These are phyloP conservation scores for Microdochium nivale DNA, from an alignment of 2,329 filamentous ascomycete species.

Conservation along the genomic window DNA sequence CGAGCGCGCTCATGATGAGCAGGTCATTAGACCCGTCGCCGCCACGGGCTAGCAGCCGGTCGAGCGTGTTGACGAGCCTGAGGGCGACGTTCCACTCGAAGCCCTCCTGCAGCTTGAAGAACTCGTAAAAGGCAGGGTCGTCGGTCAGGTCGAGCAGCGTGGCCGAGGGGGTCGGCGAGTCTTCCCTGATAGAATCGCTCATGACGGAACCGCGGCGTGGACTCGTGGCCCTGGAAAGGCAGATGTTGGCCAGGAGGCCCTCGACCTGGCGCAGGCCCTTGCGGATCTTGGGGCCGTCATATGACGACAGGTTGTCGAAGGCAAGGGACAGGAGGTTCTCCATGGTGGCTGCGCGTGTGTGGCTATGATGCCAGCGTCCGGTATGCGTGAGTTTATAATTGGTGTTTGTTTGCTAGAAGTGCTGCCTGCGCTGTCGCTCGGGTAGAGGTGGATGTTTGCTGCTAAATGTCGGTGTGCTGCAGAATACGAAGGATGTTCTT, in stretches of 20 bases:
- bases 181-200: slow-evolving; percentile 14
- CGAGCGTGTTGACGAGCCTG: slow-evolving; percentile 76
- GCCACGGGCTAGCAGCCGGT: slow-evolving; percentile 75
- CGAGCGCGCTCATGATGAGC: slow-evolving; percentile 78
- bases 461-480: neutral
- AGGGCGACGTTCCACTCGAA: slow-evolving; percentile 97
- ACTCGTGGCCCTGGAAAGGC: slow-evolving; percentile 50
- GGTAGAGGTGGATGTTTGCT: neutral
- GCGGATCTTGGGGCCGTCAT: slow-evolving; percentile 80
- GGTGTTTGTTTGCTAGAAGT: slow-evolving; percentile 4
- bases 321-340: slow-evolving; percentile 85
- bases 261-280: slow-evolving; percentile 94
- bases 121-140: slow-evolving; percentile 88
- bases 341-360: slow-evolving; percentile 44
- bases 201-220: slow-evolving; percentile 19
- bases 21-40: slow-evolving; percentile 78
- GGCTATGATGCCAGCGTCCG: slow-evolving; percentile 1
- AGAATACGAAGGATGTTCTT: neutral
- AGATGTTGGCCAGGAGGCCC: slow-evolving; percentile 88
- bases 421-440: neutral
- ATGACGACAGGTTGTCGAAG: slow-evolving; percentile 93
- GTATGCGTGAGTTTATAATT: neutral
- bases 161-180: slow-evolving; percentile 40
- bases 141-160: slow-evolving; percentile 60
- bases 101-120: slow-evolving; percentile 92